These are phyloP conservation scores for Gossypium laxum DNA, from an alignment of 441 rosid species.

Conservation along the genomic window DNA sequence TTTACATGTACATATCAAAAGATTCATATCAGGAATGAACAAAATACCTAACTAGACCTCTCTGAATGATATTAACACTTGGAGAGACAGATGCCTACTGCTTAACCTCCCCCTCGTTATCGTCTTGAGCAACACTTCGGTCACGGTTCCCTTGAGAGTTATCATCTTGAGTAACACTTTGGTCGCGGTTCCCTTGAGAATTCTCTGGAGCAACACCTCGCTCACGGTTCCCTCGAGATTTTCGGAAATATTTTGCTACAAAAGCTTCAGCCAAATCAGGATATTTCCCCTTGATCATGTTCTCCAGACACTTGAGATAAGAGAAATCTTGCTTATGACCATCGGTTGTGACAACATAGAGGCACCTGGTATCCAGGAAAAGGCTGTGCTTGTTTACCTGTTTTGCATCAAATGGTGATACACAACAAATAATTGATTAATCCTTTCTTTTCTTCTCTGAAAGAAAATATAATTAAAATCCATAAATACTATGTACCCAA, in stretches of 20 bases:
- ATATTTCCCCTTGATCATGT: constrained; percentile 44
- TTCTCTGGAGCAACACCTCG: background rate
- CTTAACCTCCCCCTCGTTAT: background rate
- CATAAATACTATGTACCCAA: background rate
- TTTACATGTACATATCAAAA: background rate
- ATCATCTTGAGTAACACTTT: background rate
- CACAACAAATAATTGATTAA: background rate
- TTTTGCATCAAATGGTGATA: constrained; percentile 7
- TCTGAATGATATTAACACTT: background rate
- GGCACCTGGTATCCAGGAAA: constrained; percentile 58
- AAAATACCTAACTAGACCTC: background rate
- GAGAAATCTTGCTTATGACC: constrained; percentile 69
- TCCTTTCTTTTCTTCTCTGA: background rate
- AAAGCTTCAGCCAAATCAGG: constrained; percentile 58
- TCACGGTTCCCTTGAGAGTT: constrained; percentile 6
- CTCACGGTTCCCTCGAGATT: constrained; percentile 12
- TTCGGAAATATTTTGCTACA: constrained; percentile 46
- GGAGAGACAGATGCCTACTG: background rate
- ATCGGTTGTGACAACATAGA: constrained; percentile 57
- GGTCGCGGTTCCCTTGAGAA: background rate
- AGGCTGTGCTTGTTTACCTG: constrained; percentile 61
- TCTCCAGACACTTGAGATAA: constrained; percentile 60
- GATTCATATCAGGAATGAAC: background rate
- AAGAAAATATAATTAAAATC: background rate
- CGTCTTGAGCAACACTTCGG: background rate